Evolutionary conservation across 495 filamentous ascomycete species (phyloP).

Genomic region (Amphirosellinia nigrospora): DNA sequence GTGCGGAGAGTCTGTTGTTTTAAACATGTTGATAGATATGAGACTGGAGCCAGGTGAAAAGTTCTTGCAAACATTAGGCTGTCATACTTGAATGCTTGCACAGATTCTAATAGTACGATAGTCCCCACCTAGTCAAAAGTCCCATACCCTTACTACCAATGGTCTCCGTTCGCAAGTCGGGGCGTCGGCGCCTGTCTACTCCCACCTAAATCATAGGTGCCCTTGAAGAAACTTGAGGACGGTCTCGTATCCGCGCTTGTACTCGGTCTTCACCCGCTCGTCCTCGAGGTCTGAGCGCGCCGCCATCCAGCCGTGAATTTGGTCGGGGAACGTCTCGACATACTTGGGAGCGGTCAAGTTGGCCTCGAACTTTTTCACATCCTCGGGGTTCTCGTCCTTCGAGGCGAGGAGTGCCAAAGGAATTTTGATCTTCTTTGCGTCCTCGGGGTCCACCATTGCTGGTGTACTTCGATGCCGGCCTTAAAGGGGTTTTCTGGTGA

Average conservation of each 20-base stretch:
- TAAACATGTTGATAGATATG: no score
- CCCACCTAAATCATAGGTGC: constrained; percentile 60
- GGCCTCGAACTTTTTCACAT: constrained; percentile 73
- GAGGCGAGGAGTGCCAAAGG: constrained; percentile 71
- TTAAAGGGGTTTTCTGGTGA: constrained; percentile 68
- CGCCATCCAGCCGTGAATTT: constrained; percentile 94
- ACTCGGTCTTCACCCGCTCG: constrained; percentile 71
- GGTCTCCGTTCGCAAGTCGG: neutral
- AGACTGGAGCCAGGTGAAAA: no score
- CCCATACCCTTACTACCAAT: no score
- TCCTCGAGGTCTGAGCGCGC: constrained; percentile 74
- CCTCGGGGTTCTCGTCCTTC: constrained; percentile 67
- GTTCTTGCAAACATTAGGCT: neutral
- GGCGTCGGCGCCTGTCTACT: no score
- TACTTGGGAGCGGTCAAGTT: constrained; percentile 70
- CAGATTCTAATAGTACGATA: neutral
- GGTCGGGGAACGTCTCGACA: constrained; percentile 79
- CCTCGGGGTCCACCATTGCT: constrained; percentile 83
- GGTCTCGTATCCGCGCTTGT: constrained; percentile 77
- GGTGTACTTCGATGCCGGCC: constrained; percentile 74
- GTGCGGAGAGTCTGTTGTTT: no score
- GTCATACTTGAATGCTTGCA: neutral
- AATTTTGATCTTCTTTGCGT: constrained; percentile 69
- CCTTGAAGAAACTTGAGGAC: constrained; percentile 77
- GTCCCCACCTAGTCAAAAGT: neutral